phyloP scores from a whole-genome alignment of 306 rosid genomes.

The Prunus davidiana region DNA sequence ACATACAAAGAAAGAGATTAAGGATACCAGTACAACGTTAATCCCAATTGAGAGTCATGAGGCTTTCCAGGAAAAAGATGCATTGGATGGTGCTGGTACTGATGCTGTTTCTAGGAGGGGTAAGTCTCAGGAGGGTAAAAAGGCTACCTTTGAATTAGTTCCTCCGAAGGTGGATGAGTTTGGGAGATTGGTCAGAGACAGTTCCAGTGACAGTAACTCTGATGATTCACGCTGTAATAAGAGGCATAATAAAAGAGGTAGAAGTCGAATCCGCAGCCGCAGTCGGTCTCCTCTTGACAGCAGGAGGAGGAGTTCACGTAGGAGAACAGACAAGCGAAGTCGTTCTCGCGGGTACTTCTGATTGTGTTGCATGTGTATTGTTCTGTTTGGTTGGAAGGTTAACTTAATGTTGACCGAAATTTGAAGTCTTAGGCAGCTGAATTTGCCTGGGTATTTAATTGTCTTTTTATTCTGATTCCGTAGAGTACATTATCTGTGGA shows the following conservation, averaged over 20 bases:
- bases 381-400: slow-evolving; percentile 4
- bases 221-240: slow-evolving; percentile 49
- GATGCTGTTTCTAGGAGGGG: slow-evolving; percentile 28
- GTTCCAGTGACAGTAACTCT: slow-evolving; percentile 65
- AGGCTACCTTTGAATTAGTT: slow-evolving; percentile 37
- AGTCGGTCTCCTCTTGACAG: slow-evolving; percentile 57
- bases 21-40: slow-evolving; percentile 20
- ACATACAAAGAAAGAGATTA: slow-evolving; percentile 27
- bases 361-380: slow-evolving; percentile 13
- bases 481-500: slow-evolving; percentile 8
- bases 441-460: slow-evolving; percentile 1
- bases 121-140: slow-evolving; percentile 35
- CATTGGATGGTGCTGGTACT: slow-evolving; percentile 27
- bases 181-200: slow-evolving; percentile 75
- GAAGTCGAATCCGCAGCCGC: slow-evolving; percentile 51
- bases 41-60: slow-evolving; percentile 24
- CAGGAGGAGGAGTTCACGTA: slow-evolving; percentile 64
- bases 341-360: slow-evolving; percentile 71
- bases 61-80: slow-evolving; percentile 38
- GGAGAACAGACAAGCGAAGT: slow-evolving; percentile 75
- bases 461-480: background rate
- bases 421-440: slow-evolving; percentile 15
- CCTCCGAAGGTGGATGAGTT: slow-evolving; percentile 68
- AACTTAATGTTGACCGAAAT: slow-evolving; percentile 14
- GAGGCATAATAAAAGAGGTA: slow-evolving; percentile 51